These are phyloP conservation scores for Xylaria telfairii DNA, from an alignment of 495 filamentous ascomycete species.

Conservation along the genomic window DNA sequence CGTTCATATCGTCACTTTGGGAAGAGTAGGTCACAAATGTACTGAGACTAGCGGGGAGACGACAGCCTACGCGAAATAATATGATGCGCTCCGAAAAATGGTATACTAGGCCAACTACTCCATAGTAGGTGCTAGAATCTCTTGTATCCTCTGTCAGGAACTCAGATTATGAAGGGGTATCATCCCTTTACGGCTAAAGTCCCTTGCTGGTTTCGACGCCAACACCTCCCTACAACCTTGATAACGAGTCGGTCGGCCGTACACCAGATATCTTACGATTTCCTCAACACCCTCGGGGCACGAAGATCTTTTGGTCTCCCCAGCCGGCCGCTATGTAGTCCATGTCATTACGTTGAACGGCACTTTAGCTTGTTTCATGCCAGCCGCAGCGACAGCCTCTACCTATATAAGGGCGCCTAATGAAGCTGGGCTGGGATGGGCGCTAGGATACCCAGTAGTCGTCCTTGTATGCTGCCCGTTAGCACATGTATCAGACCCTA, in stretches of 20 bases:
- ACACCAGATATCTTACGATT: background rate
- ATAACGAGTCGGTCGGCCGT: background rate
- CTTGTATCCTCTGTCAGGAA: background rate
- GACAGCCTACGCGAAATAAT: background rate
- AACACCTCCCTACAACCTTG: background rate
- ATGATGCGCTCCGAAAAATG: background rate
- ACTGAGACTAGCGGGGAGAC: background rate
- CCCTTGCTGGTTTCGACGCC: background rate
- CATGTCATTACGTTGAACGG: background rate
- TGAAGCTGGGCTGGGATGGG: slow-evolving; percentile 5
- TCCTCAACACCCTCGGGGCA: background rate
- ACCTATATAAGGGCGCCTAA: slow-evolving; percentile 2
- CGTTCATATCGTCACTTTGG: background rate
- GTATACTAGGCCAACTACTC: background rate
- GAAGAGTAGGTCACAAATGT: background rate
- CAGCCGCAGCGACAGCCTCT: slow-evolving; percentile 6
- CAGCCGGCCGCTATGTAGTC: background rate
- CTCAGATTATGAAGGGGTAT: background rate
- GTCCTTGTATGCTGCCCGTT: background rate
- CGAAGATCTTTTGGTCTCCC: background rate
- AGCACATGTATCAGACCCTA: background rate
- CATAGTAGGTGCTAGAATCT: background rate
- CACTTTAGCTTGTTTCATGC: slow-evolving; percentile 15
- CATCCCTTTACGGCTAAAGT: background rate
- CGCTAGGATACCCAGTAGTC: slow-evolving; percentile 8